Percentiles rank a stretch among this genome's conserved stretches.
phyloP scores from a whole-genome alignment of 2,329 filamentous ascomycete genomes.

The Thermochaetoides dissita region DNA sequence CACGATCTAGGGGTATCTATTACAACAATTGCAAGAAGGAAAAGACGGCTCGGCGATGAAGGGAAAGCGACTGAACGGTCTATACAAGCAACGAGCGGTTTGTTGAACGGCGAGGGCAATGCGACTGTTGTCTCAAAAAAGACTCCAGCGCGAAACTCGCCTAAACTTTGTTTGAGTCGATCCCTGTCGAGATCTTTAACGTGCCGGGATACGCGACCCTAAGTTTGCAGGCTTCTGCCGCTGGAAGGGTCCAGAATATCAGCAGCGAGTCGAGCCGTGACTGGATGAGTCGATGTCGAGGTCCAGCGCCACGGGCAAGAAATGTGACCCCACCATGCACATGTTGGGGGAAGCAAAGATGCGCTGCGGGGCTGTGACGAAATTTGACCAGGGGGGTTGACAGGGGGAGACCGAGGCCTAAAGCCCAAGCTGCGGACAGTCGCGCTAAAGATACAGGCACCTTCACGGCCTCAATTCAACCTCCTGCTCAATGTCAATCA shows the following conservation, averaged over 20 bases:
- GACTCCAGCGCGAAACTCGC: slow-evolving; percentile 2
- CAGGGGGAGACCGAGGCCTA: too few species aligned
- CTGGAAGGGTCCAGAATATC: slow-evolving; percentile 4
- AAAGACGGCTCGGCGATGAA: neutral
- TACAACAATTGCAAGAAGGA: neutral
- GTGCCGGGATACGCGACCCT: neutral
- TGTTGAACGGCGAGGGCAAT: too few species aligned
- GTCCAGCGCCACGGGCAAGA: too few species aligned
- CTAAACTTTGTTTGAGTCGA: neutral
- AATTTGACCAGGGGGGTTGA: too few species aligned
- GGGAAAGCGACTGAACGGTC: neutral
- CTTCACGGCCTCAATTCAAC: too few species aligned
- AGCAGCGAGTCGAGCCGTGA: too few species aligned
- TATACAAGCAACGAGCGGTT: neutral
- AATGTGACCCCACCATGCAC: slow-evolving; percentile 6
- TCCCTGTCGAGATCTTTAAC: neutral
- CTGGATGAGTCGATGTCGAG: too few species aligned
- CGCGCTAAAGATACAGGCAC: too few species aligned
- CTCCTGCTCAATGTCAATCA: too few species aligned
- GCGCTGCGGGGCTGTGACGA: too few species aligned
- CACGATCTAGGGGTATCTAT: slow-evolving; percentile 5
- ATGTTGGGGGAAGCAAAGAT: too few species aligned
- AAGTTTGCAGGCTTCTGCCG: neutral
- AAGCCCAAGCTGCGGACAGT: too few species aligned
- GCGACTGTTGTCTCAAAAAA: neutral